phyloP scores from a whole-genome alignment of 1,284 basidiomycete species.

The Ceratobasidium sp. region DNA sequence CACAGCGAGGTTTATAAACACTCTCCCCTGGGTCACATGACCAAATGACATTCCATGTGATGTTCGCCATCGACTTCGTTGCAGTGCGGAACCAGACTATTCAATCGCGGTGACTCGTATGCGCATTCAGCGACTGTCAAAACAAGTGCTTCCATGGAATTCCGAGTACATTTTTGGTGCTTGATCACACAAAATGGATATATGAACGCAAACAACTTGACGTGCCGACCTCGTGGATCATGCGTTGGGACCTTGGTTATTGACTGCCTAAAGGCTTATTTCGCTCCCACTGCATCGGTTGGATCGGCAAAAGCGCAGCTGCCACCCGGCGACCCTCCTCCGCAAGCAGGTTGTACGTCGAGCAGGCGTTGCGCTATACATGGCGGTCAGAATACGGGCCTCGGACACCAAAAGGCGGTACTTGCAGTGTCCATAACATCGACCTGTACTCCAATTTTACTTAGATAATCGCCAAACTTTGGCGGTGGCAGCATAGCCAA shows the following conservation, averaged over 20 bases:
- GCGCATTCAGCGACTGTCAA: no score
- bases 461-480: conserved; percentile 74
- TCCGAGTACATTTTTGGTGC: no score
- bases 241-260: conserved; percentile 1
- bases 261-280: conserved; percentile 6
- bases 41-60: conserved; percentile 34
- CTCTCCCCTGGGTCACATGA: conserved; percentile 28
- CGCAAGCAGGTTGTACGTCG: conserved; percentile 91
- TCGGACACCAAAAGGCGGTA: conserved; percentile 47
- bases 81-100: background rate
- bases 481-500: conserved; percentile 77
- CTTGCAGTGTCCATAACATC: conserved; percentile 95
- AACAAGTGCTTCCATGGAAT: no score
- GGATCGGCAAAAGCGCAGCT: conserved; percentile 83
- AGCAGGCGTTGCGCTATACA: conserved; percentile 85
- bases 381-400: conserved; percentile 7
- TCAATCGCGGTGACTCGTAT: conserved; percentile 6
- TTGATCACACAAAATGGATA: no score
- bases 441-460: conserved; percentile 83
- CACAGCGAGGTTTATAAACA: conserved; percentile 12
- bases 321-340: conserved; percentile 94
- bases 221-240: conserved; percentile 24
- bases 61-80: conserved; percentile 1
- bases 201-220: background rate
- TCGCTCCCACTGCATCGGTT: conserved; percentile 52